phyloP scores from a whole-genome alignment of 148 eudicot species.

The Polygonum maritimum region DNA sequence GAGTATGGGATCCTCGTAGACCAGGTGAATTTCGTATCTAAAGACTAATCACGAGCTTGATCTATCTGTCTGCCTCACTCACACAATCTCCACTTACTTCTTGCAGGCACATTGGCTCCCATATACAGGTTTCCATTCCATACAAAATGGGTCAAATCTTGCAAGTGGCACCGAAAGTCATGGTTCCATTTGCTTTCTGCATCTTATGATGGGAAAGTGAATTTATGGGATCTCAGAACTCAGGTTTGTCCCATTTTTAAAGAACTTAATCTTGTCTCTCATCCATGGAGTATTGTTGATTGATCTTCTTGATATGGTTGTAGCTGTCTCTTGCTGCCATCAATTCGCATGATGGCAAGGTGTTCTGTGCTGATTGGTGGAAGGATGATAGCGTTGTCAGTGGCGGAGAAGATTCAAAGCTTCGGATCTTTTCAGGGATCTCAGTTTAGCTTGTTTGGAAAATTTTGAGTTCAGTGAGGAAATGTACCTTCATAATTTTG shows the following conservation, averaged over 20 bases:
- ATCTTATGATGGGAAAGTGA: constrained; percentile 89
- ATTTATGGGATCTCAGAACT: constrained; percentile 94
- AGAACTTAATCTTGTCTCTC: neutral
- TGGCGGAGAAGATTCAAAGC: constrained; percentile 87
- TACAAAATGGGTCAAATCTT: constrained; percentile 77
- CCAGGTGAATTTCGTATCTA: constrained; percentile 39
- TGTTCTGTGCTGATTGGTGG: constrained; percentile 94
- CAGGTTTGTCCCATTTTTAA: constrained; percentile 32
- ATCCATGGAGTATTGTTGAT: neutral
- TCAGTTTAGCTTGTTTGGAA: constrained; percentile 18
- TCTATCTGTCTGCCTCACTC: neutral
- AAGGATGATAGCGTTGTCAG: constrained; percentile 66
- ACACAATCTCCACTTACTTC: neutral
- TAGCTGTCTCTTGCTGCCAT: constrained; percentile 88
- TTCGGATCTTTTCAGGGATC: constrained; percentile 63
- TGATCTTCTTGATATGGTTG: constrained; percentile 15
- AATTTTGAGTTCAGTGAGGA: neutral
- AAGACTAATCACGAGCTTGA: neutral
- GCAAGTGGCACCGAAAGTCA: constrained; percentile 87
- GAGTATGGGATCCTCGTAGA: constrained; percentile 98
- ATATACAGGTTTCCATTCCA: constrained; percentile 79
- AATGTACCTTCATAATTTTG: neutral
- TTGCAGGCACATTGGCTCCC: constrained; percentile 77
- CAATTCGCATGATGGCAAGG: constrained; percentile 84
- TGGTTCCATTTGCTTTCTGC: constrained; percentile 82